Conservation (phyloP, 2,329 filamentous ascomycete species). For the Diplodia mutila region DNA sequence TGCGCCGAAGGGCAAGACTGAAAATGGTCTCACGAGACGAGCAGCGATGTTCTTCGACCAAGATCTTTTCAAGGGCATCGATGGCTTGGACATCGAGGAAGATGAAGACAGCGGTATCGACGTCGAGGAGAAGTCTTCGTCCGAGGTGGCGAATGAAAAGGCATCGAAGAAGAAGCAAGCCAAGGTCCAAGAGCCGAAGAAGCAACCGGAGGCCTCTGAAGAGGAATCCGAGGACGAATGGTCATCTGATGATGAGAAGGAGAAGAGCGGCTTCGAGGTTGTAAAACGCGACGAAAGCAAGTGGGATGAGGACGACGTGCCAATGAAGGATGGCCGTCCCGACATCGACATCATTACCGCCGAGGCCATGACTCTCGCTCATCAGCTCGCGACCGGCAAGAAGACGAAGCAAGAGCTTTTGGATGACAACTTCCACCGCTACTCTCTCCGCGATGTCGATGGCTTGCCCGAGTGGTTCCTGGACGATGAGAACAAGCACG, state of each 20-base stretch:
- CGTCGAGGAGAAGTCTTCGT: conserved; percentile 37
- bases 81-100: conserved; percentile 59
- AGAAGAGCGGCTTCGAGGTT: conserved; percentile 60
- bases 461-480: conserved; percentile 97
- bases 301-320: conserved; percentile 70
- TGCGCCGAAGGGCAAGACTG: conserved; percentile 55
- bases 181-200: conserved; percentile 29
- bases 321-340: conserved; percentile 64
- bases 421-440: conserved; percentile 93
- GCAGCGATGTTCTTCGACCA: conserved; percentile 91
- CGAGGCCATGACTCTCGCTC: conserved; percentile 96
- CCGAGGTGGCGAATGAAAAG: conserved; percentile 29
- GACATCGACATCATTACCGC: conserved; percentile 99
- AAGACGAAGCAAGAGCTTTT: conserved; percentile 77
- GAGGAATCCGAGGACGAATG: conserved; percentile 36
- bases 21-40: conserved; percentile 74
- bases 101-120: conserved; percentile 49
- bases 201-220: background rate
- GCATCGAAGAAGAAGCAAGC: conserved; percentile 29
- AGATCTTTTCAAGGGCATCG: conserved; percentile 87
- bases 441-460: conserved; percentile 85
- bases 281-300: conserved; percentile 61
- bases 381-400: conserved; percentile 84
- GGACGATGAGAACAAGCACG: conserved; percentile 86
- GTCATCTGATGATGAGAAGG: conserved; percentile 37